These are phyloP conservation scores for Nannochloropsis salina DNA, from an alignment of 108 stramenopile genomes.

Conservation along the genomic window DNA sequence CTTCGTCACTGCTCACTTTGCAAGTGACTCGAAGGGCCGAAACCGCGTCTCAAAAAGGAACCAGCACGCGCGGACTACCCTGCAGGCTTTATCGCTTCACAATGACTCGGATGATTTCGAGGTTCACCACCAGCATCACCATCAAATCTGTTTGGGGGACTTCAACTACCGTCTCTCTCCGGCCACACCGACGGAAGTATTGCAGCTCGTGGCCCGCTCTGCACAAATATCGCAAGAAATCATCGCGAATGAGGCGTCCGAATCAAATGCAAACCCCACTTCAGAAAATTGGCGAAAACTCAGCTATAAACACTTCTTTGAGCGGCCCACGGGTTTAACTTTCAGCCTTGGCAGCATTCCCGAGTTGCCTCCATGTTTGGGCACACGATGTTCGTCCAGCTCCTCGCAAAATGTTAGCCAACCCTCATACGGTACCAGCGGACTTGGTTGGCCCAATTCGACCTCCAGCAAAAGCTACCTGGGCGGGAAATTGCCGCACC, in stretches of 20 bases:
- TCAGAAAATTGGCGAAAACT: not conserved
- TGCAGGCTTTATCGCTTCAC: not conserved
- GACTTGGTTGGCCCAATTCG: not conserved
- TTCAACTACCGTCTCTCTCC: not conserved
- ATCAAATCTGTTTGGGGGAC: not conserved
- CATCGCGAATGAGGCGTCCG: not conserved
- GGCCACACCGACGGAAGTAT: not conserved
- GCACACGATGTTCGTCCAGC: not conserved
- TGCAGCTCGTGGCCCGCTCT: not conserved
- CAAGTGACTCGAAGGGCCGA: slow-evolving; percentile 6
- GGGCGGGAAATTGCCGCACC: not conserved
- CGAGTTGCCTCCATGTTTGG: not conserved
- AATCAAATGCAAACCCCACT: not conserved
- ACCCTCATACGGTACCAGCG: not conserved
- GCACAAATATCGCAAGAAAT: too few species aligned
- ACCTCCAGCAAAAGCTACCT: not conserved
- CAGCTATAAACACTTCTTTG: not conserved
- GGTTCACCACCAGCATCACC: slow-evolving; percentile 14
- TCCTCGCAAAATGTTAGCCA: not conserved
- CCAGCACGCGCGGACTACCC: not conserved
- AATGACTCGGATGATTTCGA: slow-evolving; percentile 12
- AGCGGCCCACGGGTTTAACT: not conserved
- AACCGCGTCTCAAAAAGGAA: not conserved
- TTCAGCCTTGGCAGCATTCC: not conserved
- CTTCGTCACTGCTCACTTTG: not conserved